Base-by-base conservation (phyloP, 352 stramenopile species). In the Phytophthora tubulina region DNA sequence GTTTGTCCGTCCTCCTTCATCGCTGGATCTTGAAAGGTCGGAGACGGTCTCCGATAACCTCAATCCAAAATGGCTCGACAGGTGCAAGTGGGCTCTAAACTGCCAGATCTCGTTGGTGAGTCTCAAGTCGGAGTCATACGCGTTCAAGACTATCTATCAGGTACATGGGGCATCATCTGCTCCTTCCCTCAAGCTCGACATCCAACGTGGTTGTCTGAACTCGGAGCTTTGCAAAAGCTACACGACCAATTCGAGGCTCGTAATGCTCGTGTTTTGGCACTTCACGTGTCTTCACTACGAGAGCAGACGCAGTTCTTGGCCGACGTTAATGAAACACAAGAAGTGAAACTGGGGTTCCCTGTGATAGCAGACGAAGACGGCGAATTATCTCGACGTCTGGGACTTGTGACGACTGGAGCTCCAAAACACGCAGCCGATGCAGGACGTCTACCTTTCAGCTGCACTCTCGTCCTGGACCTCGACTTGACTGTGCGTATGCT, bases 261-360 rank as follows among this genome's bases (percentile, higher is more conserved):
- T 63, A 85, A 87, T 65, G 90, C 82, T 45, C 82, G 83, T n/a
- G 52, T 95, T 1, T 45, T 95, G 54, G 85, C 63, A 38, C 70
- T 76, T 13, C 61, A 80, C 35, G 50, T 80, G 17, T 61, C 70
- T 8, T 72, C 61, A 15, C 13, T 76, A 38, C 38, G 51, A 45
- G 71, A 78, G 45, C 86, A 94, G 59, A 75, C 69, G 14, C 51
- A 60, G 33, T 94, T 95, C 66, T 69, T 95, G 6, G 60, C 79
- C 10, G 86, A 94, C 65, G 86, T 95, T 44, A 92, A 93, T 59
- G 86, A 93, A 63, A 95, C 88, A 0, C 85, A 95, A 63, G 84
- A 93, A 64, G 81, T 92, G 53, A 91, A 94, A 54, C 17, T 94
- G 38, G 78, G 78, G 3, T 95, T 95, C 54, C 86, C 88, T 0